These are phyloP conservation scores for Ascochyta lentis DNA, from an alignment of 2,329 filamentous ascomycete genomes.

Conservation along the genomic window DNA sequence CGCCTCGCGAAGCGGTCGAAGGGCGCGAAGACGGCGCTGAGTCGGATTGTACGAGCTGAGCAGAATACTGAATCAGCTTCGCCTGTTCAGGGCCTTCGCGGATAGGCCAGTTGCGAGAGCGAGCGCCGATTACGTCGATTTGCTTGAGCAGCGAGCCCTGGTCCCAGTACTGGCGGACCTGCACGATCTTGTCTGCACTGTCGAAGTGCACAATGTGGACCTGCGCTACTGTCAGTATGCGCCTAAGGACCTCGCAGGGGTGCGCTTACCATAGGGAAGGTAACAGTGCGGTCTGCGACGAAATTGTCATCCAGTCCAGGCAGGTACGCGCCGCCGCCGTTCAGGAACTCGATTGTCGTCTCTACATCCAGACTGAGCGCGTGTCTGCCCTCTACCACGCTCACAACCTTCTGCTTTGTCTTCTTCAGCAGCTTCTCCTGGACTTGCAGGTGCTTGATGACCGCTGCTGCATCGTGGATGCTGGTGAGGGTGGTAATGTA, in stretches of 20 bases:
- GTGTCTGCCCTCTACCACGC: conserved; percentile 72
- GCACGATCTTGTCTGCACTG: conserved; percentile 75
- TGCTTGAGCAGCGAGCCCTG: conserved; percentile 92
- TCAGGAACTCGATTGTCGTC: conserved; percentile 81
- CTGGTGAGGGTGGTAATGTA: conserved; percentile 89
- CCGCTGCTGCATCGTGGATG: conserved; percentile 72
- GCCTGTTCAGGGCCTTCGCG: conserved; percentile 84
- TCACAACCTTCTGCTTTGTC: conserved; percentile 79
- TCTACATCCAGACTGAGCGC: conserved; percentile 79
- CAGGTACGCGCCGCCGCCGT: conserved; percentile 83
- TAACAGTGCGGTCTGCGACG: conserved; percentile 79
- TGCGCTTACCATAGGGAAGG: conserved; percentile 77
- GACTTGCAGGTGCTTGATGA: conserved; percentile 80
- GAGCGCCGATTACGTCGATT: conserved; percentile 89
- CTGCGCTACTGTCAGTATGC: conserved; percentile 30
- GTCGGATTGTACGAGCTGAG: conserved; percentile 42
- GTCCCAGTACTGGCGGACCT: conserved; percentile 93
- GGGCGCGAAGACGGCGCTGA: conserved; percentile 42
- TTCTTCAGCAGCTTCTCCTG: conserved; percentile 79
- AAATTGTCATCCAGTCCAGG: conserved; percentile 95
- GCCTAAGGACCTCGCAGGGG: background rate
- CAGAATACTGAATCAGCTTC: conserved; percentile 71
- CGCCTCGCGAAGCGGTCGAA: conserved; percentile 41
- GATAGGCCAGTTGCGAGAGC: conserved; percentile 94
- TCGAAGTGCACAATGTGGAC: conserved; percentile 87